Base-by-base conservation (phyloP, 805 yeast species). In the Zygosaccharomyces kombuchaensis region DNA sequence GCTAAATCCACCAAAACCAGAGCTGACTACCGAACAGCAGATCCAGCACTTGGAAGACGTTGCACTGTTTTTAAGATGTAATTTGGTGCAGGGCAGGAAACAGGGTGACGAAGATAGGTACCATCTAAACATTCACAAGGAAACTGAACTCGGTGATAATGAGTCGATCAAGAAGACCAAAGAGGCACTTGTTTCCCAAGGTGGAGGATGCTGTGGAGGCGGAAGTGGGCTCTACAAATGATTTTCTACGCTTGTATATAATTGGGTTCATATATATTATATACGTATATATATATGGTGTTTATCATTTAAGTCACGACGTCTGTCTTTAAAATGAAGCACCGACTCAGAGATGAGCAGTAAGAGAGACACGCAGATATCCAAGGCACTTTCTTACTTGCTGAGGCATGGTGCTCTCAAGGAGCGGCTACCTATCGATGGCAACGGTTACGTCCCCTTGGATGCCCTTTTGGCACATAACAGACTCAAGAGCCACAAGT, bases 111-210 rank as follows among this genome's bases (percentile, higher is more conserved):
- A 59, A 12, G 55, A 49, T 37, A 52, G 50, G 8, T 65, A 60
- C 26, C 62, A 58, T 41, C 72, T 91, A 57, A 83, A 83, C 54
- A 81, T 91, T 54, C 96, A 88, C 60, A 67, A 78, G 40, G 79
- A 84, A 39, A 86, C 95, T 0, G 98, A 91, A 66, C 70, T 91
- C 43, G 98, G 97, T 14, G 96, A 89, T 60, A 91, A 91, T 63
- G 95, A 89, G 29, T 74, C 80, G 37, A 75, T 87, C 54, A 85
- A 83, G 62, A 76, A 70, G 51, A 67, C 72, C 35, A 73, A 70
- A 47, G 62, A 60, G 47, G 67, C 70, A 6, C 63, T 77, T 63
- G 74, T 76, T 17, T 69, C 76, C 21, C 69, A 73, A 57, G 75
- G 79, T 21, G 79, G 77, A 34, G 80, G 82, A 46, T 80, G 85